A percentile compares a stretch with the other conserved stretches of the same genome.
phyloP scores from a whole-genome alignment of 2,329 filamentous ascomycete species.

The Fusarium burgessii region DNA sequence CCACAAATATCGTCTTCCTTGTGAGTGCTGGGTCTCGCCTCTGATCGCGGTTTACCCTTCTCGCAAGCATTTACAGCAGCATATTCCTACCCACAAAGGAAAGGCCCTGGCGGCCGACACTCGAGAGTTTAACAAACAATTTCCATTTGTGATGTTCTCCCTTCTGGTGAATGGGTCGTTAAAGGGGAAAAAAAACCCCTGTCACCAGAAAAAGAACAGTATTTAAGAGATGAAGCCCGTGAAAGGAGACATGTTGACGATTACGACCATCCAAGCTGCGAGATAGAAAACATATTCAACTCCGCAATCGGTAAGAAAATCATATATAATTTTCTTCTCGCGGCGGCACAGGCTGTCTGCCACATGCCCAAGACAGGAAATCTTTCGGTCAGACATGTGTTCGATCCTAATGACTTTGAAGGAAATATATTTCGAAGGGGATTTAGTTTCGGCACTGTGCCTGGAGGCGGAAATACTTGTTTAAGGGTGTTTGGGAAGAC shows the following conservation, averaged over 20 bases:
- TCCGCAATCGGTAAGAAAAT: not conserved
- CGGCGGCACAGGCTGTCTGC: not conserved
- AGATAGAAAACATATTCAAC: not conserved
- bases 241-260: not conserved
- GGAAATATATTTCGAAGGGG: not conserved
- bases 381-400: not conserved
- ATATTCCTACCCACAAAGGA: not conserved
- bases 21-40: too few relatives aligned
- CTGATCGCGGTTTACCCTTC: not conserved
- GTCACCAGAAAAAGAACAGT: not conserved
- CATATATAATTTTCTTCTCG: not conserved
- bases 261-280: not conserved
- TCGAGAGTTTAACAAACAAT: not conserved
- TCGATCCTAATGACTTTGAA: not conserved
- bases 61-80: not conserved
- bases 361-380: not conserved
- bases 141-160: not conserved
- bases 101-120: not conserved
- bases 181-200: too few relatives aligned
- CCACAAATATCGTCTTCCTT: too few relatives aligned
- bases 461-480: too few relatives aligned
- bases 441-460: not conserved
- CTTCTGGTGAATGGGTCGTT: not conserved
- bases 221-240: not conserved
- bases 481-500: not conserved